Conservation (phyloP, 192 early-diverging fungal genomes). For the Coemansia sp. region DNA sequence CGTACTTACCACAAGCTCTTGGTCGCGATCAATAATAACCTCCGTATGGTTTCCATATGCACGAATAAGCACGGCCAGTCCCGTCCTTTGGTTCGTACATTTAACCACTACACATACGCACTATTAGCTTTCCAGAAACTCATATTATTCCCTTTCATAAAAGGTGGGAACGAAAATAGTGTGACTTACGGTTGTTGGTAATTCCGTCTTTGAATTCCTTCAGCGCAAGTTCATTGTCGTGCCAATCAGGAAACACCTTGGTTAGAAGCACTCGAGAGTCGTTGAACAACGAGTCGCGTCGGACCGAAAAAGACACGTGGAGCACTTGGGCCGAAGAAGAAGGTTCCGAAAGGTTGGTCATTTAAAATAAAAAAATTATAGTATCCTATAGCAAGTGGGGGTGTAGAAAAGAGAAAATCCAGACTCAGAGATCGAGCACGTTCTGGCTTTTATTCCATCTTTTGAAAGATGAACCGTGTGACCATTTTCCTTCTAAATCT, state of each 20-base stretch:
- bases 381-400: too few relatives aligned
- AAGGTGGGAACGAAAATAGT: too few relatives aligned
- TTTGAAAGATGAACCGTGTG: too few relatives aligned
- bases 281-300: constrained; percentile 61
- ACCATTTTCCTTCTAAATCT: too few relatives aligned
- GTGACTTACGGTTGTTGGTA: constrained; percentile 66
- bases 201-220: constrained; percentile 78
- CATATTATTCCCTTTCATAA: background rate
- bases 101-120: constrained; percentile 58
- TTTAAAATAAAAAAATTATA: too few relatives aligned
- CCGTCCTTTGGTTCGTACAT: constrained; percentile 60
- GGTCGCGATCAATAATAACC: constrained; percentile 82
- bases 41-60: constrained; percentile 88
- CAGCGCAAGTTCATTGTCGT: constrained; percentile 57
- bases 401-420: too few relatives aligned
- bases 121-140: background rate
- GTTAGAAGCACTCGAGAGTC: constrained; percentile 59
- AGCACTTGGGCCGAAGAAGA: constrained; percentile 1
- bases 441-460: too few relatives aligned
- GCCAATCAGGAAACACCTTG: constrained; percentile 65
- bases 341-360: too few relatives aligned
- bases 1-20: constrained; percentile 82
- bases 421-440: too few relatives aligned
- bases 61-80: constrained; percentile 73
- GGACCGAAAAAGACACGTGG: constrained; percentile 34